A percentile compares a stretch with the other conserved stretches of the same genome.
phyloP scores from a whole-genome alignment of 176 grass and related monocot genomes.

The Oryza rufipogon region DNA sequence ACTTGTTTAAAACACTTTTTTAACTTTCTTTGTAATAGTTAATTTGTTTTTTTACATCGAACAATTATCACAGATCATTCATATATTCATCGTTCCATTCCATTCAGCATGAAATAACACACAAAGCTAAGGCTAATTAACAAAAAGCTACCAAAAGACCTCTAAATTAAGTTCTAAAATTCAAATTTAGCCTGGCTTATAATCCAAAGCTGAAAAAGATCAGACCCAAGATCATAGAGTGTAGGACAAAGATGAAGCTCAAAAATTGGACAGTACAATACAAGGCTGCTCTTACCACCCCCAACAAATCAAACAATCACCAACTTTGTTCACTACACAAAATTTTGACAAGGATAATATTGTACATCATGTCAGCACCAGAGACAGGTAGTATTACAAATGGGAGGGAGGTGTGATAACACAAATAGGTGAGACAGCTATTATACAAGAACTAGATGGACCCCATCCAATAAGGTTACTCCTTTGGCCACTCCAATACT shows the following conservation, averaged over 20 bases:
- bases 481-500: slow-evolving; percentile 32
- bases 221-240: not conserved
- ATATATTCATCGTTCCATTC: no score
- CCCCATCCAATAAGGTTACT: slow-evolving; percentile 23
- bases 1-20: no score
- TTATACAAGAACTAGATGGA: slow-evolving; percentile 34
- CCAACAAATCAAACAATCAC: slow-evolving; percentile 37
- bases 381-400: slow-evolving; percentile 44
- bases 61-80: no score
- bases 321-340: slow-evolving; percentile 35
- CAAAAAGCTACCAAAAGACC: not conserved
- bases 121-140: not conserved
- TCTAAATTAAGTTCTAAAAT: not conserved
- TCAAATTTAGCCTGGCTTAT: not conserved
- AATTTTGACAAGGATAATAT: slow-evolving; percentile 36
- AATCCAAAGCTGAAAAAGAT: not conserved
- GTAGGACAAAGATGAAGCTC: not conserved
- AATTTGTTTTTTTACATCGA: no score
- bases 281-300: not conserved
- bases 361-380: slow-evolving; percentile 46
- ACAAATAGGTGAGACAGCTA: slow-evolving; percentile 26
- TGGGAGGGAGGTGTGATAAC: slow-evolving; percentile 1
- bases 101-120: no score
- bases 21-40: no score
- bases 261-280: not conserved